A percentile compares a stretch with the other conserved stretches of the same genome.
These are phyloP conservation scores for Plenodomus biglobosus DNA, from an alignment of 2,329 filamentous ascomycete species.

Conservation along the genomic window DNA sequence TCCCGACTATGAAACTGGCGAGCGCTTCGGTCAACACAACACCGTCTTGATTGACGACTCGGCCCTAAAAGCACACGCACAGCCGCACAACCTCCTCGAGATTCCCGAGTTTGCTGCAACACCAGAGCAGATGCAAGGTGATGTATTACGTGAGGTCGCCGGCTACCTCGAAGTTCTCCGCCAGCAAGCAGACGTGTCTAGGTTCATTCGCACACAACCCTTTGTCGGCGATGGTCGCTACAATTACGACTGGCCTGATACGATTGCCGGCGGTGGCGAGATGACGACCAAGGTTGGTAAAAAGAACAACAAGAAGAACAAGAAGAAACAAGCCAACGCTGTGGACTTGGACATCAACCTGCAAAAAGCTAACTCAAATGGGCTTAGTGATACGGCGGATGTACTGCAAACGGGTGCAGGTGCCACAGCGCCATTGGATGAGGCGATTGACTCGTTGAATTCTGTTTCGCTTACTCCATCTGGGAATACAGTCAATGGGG, in stretches of 20 bases:
- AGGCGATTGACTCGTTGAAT: constrained; percentile 6
- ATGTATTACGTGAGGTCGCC: constrained; percentile 55
- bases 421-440: neutral
- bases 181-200: constrained; percentile 61
- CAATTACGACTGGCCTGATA: constrained; percentile 31
- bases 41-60: constrained; percentile 91
- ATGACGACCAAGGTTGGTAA: constrained; percentile 12
- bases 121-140: constrained; percentile 45
- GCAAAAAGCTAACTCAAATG: neutral
- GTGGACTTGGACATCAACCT: neutral
- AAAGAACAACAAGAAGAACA: constrained; percentile 12
- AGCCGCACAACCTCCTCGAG: constrained; percentile 80
- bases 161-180: constrained; percentile 56
- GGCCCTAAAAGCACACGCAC: constrained; percentile 72
- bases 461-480: constrained; percentile 11
- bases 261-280: constrained; percentile 12
- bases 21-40: constrained; percentile 75
- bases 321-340: constrained; percentile 7
- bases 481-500: too few relatives aligned
- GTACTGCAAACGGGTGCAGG: neutral
- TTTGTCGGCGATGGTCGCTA: constrained; percentile 33
- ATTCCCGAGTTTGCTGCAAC: constrained; percentile 72
- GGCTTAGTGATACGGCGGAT: neutral
- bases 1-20: constrained; percentile 39
- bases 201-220: constrained; percentile 54